Conservation (phyloP, 495 filamentous ascomycete species). For the Penicillium arizonense region DNA sequence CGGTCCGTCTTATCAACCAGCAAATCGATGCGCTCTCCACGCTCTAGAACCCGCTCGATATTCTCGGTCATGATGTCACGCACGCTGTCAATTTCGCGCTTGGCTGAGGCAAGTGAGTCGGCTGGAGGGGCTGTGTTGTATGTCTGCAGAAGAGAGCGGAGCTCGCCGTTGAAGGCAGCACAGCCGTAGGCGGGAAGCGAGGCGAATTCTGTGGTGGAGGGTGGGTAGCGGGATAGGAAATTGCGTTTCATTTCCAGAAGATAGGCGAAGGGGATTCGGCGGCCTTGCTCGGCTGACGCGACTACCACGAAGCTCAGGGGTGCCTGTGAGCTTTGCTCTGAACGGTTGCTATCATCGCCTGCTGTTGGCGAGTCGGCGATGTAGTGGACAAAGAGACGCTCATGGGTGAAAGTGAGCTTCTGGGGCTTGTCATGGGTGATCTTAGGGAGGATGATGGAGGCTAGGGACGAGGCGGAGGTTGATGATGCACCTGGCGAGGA, state of each 20-base stretch:
- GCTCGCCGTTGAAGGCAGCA: constrained; percentile 76
- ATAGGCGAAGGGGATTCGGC: constrained; percentile 89
- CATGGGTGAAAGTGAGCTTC: constrained; percentile 92
- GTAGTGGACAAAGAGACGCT: constrained; percentile 91
- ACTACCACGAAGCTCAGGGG: constrained; percentile 86
- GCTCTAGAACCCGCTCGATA: constrained; percentile 92
- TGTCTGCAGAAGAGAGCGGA: constrained; percentile 77
- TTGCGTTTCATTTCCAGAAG: constrained; percentile 87
- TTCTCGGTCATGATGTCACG: constrained; percentile 98
- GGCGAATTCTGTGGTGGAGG: constrained; percentile 68
- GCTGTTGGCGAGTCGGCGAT: constrained; percentile 78
- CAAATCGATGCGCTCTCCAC: constrained; percentile 92
- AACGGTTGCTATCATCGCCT: constrained; percentile 23
- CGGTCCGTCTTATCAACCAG: constrained; percentile 97
- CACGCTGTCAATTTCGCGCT: constrained; percentile 88
- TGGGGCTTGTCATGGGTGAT: constrained; percentile 77
- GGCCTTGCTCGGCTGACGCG: constrained; percentile 70
- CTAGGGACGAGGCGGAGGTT: constrained; percentile 75
- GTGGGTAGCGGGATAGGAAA: constrained; percentile 73
- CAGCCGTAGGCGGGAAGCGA: constrained; percentile 85
- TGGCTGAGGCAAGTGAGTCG: constrained; percentile 81
- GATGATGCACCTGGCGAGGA: constrained; percentile 70
- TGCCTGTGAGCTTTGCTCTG: constrained; percentile 57
- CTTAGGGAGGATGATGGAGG: constrained; percentile 93
- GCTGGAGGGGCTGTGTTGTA: constrained; percentile 78